Evolutionary conservation across 257 asterid genomes (phyloP).

Genomic region (Galeopsis tetrahit): DNA sequence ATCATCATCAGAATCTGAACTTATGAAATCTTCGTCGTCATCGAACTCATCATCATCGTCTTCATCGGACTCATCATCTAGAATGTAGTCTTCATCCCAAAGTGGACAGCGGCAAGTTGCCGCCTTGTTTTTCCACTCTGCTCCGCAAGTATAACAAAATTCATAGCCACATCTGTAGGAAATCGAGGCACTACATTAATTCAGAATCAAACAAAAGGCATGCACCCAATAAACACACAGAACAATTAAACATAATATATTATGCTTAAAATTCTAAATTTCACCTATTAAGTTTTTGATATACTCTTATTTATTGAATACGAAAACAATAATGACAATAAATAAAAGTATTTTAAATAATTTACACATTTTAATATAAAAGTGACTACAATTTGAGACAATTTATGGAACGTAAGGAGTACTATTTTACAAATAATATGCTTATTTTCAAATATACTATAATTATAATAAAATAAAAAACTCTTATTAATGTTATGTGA

Average conservation of each 20-base stretch:
- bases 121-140: constrained; percentile 71
- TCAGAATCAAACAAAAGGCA: background rate
- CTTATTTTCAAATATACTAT: too few relatives aligned
- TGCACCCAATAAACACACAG: background rate
- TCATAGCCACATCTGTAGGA: constrained; percentile 76
- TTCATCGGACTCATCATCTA: constrained; percentile 32
- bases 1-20: constrained; percentile 34
- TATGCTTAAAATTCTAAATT: too few relatives aligned
- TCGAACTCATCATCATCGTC: constrained; percentile 22
- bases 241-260: background rate
- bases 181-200: background rate
- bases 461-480: too few relatives aligned
- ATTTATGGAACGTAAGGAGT: too few relatives aligned
- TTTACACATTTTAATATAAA: too few relatives aligned
- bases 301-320: too few relatives aligned
- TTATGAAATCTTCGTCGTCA: constrained; percentile 10
- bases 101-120: constrained; percentile 70
- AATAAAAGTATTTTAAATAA: too few relatives aligned
- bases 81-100: constrained; percentile 63
- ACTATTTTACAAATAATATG: too few relatives aligned
- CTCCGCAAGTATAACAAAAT: constrained; percentile 85
- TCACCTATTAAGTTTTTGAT: too few relatives aligned
- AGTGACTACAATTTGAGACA: too few relatives aligned
- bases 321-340: too few relatives aligned
- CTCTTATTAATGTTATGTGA: too few relatives aligned